Base-by-base conservation (phyloP, 805 yeast species). In the Yarrowia divulgata region DNA sequence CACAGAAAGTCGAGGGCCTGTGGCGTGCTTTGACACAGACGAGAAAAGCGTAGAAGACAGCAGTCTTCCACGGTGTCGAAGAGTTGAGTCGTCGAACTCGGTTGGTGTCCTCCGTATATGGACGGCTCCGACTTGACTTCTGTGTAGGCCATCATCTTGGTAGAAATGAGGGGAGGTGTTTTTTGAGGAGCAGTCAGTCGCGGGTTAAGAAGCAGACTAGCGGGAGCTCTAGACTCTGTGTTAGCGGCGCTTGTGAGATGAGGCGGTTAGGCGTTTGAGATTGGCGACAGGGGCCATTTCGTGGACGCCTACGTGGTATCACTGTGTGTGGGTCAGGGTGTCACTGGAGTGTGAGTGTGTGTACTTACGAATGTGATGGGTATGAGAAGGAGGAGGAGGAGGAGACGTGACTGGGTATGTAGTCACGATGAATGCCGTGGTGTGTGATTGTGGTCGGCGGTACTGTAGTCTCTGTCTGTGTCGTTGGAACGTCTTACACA, bases 41-140 rank as follows among this genome's bases (percentile, higher is more conserved):
- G 46, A 18, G 57, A 63, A 23, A 63, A 63, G 32, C 57, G 68
- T 7, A 49, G 29, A 8, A 63, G 45, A 32, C 68, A 63, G 29
- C 57, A 63, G 50, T 48, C 57, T 29, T 63, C 68, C 13, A 60
- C 52, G 5, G 66, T 43, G 37, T 60, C 66, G 14, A 60, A 60
- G 29, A 23, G 29, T 23, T 23, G 29, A 23, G 29, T 23, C 29
- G 29, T 23, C 29, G 29, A 23, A 4, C 29, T 23, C 10, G 10
- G 64, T 2, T 49, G 49, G 46, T 57, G 64, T 8, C 49, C 39
- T 4, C 49, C 49, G 49, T 57, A 57, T 57, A 57, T 32, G 49
- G 64, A 34, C 49, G n/a, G 50, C 12, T 57, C 64, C 37, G 64
- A 32, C 64, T 57, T 57, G 39, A 42, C 40, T 32, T 57, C 64